Conservation (phyloP, 208 protist species). For the Leishmania lainsoni region DNA sequence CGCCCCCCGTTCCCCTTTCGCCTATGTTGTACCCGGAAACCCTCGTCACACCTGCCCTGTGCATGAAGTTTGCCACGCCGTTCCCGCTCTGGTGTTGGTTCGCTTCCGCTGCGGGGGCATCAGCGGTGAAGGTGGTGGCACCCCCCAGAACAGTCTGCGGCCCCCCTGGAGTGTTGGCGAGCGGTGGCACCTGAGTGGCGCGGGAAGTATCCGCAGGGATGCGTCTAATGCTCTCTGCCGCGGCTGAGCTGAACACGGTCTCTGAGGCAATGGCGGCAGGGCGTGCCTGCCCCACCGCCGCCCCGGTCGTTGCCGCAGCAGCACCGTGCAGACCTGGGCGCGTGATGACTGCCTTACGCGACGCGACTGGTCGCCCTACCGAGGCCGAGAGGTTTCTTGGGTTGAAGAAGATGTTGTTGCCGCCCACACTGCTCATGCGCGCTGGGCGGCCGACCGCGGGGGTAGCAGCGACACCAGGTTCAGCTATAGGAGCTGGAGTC, state of each 20-base stretch:
- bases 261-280: not conserved
- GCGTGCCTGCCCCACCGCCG: not conserved
- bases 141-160: conserved; percentile 23
- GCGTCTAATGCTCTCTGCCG: conserved; percentile 12
- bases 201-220: conserved; percentile 18
- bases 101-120: not conserved
- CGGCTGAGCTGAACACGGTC: conserved; percentile 5
- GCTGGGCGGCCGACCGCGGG: not conserved
- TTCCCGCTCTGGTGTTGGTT: not conserved
- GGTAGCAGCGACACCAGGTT: not conserved
- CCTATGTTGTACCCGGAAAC: conserved; percentile 54
- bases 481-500: not conserved
- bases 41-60: conserved; percentile 48
- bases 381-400: conserved; percentile 24
- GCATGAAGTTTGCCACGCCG: conserved; percentile 46
- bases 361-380: conserved; percentile 35
- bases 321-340: conserved; percentile 10
- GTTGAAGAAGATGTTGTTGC: conserved; percentile 59
- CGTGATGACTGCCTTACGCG: conserved; percentile 34
- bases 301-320: not conserved
- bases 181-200: conserved; percentile 1
- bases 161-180: not conserved
- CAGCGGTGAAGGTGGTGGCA: conserved; percentile 6
- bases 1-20: not conserved
- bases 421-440: conserved; percentile 6